Evolutionary conservation across 306 rosid genomes (phyloP).

Genomic region (Arachis stenosperma): DNA sequence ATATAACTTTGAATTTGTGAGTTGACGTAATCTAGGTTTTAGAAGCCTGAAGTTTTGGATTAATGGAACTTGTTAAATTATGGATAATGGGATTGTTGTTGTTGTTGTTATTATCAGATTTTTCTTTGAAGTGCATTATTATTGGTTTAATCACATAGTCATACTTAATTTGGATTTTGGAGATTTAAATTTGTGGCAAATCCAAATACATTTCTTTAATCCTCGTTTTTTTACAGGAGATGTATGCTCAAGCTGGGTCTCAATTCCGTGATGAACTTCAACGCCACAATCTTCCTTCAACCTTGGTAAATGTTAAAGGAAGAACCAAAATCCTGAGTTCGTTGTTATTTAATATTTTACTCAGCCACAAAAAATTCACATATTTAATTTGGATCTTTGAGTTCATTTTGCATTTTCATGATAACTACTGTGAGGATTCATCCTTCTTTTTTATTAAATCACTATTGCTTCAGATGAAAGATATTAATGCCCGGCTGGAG

Average conservation of each 20-base stretch:
- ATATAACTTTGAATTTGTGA: too few relatives aligned
- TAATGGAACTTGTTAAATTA: slow-evolving; percentile 20
- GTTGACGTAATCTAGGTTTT: background rate
- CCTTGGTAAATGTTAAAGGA: slow-evolving; percentile 61
- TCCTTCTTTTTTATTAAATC: slow-evolving; percentile 13
- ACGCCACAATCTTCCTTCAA: slow-evolving; percentile 83
- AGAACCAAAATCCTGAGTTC: slow-evolving; percentile 25
- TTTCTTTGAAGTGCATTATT: slow-evolving; percentile 17
- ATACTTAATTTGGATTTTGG: slow-evolving; percentile 30
- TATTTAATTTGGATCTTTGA: slow-evolving; percentile 32
- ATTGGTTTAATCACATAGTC: slow-evolving; percentile 24
- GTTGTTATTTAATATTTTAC: slow-evolving; percentile 30
- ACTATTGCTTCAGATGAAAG: slow-evolving; percentile 72
- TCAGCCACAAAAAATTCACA: background rate
- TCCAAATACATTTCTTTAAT: slow-evolving; percentile 16
- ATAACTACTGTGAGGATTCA: slow-evolving; percentile 14
- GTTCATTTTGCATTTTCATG: slow-evolving; percentile 29
- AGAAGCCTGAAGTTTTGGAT: slow-evolving; percentile 23
- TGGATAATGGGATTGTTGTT: slow-evolving; percentile 5
- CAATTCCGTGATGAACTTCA: slow-evolving; percentile 96
- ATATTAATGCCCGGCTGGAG: slow-evolving; percentile 95
- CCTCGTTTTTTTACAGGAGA: slow-evolving; percentile 65
- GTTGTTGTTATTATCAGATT: background rate
- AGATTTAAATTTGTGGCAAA: slow-evolving; percentile 30
- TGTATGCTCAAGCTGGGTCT: slow-evolving; percentile 94